Conservation (phyloP, 129 eudicot species). For the Smallanthus sonchifolius region DNA sequence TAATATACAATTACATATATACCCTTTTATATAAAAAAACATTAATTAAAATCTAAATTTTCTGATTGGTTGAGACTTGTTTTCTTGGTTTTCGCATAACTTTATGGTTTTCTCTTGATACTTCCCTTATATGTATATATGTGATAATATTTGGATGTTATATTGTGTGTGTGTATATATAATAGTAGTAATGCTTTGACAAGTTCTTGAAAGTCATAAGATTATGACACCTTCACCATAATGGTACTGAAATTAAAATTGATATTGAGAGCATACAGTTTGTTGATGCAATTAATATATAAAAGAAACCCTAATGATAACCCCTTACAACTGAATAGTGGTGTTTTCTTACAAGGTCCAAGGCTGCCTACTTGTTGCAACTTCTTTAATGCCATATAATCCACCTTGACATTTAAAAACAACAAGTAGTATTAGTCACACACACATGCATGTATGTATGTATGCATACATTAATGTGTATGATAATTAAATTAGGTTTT, state of each 20-base stretch:
- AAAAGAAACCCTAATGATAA: neutral
- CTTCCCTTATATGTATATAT: no score
- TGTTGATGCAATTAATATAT: neutral
- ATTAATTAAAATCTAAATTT: no score
- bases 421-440: neutral
- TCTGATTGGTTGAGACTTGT: no score
- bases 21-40: no score
- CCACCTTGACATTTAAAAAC: neutral
- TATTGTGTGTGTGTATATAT: no score
- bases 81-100: no score
- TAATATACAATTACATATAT: no score
- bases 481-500: neutral
- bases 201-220: neutral
- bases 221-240: neutral
- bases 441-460: neutral
- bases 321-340: neutral
- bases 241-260: neutral
- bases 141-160: no score
- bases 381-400: neutral
- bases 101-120: no score
- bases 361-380: neutral
- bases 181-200: neutral
- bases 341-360: neutral
- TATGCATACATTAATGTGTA: neutral
- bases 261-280: no score